A percentile compares a stretch with the other conserved stretches of the same genome.
phyloP scores from a whole-genome alignment of 805 yeast species.

The Limtongozyma cylindracea region DNA sequence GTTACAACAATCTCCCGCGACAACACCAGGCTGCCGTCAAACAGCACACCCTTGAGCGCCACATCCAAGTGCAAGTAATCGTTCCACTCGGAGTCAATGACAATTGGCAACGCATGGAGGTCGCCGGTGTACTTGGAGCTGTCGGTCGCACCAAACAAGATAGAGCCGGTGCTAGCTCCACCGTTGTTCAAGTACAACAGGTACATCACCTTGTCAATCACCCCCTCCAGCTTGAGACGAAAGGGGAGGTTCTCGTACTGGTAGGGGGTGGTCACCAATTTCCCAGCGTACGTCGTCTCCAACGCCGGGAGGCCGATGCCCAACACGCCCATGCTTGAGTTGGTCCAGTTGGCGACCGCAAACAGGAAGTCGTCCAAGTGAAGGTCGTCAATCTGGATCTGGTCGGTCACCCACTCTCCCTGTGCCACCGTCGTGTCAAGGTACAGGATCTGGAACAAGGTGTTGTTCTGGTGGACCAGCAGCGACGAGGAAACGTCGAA shows the following conservation, averaged over 20 bases:
- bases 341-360: constrained; percentile 48
- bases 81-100: too few species aligned
- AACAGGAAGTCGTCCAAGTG: constrained; percentile 26
- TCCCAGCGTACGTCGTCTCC: constrained; percentile 26
- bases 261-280: constrained; percentile 3
- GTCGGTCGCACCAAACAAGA: constrained; percentile 18
- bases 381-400: constrained; percentile 21
- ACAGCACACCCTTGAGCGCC: too few species aligned
- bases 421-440: too few species aligned
- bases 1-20: too few species aligned
- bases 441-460: too few species aligned
- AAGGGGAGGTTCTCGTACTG: constrained; percentile 44
- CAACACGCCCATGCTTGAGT: constrained; percentile 43
- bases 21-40: too few species aligned
- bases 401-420: too few species aligned
- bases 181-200: constrained; percentile 31
- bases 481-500: too few species aligned
- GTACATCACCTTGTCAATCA: constrained; percentile 27
- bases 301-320: constrained; percentile 50
- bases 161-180: constrained; percentile 8
- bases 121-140: constrained; percentile 11
- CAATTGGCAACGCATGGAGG: too few species aligned
- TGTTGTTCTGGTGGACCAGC: too few species aligned
- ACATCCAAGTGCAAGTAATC: too few species aligned
- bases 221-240: constrained; percentile 28